phyloP scores from a whole-genome alignment of 306 rosid genomes.

The Hylodesmum podocarpum region DNA sequence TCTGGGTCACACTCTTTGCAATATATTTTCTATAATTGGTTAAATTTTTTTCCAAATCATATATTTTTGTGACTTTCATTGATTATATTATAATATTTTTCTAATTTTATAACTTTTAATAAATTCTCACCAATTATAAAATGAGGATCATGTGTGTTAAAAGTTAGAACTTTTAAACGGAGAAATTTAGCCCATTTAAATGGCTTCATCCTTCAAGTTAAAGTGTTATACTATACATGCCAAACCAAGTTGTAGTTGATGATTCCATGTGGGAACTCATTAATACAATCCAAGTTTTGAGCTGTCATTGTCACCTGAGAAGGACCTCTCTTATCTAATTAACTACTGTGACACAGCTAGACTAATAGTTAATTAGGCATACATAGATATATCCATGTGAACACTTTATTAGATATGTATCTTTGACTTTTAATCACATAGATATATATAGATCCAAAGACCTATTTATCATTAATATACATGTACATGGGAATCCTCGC shows the following conservation, averaged over 20 bases:
- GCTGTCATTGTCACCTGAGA: conserved; percentile 28
- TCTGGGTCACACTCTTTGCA: too few species aligned
- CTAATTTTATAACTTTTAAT: too few species aligned
- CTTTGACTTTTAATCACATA: conserved; percentile 33
- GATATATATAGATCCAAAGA: conserved; percentile 28
- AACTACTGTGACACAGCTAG: conserved; percentile 14
- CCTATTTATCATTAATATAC: conserved; percentile 19
- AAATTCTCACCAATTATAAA: too few species aligned
- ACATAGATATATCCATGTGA: conserved; percentile 38
- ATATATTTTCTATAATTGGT: too few species aligned
- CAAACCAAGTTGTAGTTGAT: background rate
- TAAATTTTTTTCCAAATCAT: too few species aligned
- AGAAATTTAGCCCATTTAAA: background rate
- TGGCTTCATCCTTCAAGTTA: background rate
- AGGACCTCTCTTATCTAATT: background rate
- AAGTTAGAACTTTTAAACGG: too few species aligned
- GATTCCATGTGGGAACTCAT: conserved; percentile 35
- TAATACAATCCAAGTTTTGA: conserved; percentile 23
- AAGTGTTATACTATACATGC: background rate
- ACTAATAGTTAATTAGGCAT: conserved; percentile 27
- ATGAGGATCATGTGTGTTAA: too few species aligned
- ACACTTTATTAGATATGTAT: conserved; percentile 29
- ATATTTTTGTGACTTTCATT: too few species aligned
- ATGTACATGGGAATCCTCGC: conserved; percentile 39
- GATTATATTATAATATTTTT: too few species aligned